A percentile compares a stretch with the other conserved stretches of the same genome.
Evolutionary conservation across 768 basidiomycete genomes (phyloP).

Genomic region (Pulveroboletus sp.): DNA sequence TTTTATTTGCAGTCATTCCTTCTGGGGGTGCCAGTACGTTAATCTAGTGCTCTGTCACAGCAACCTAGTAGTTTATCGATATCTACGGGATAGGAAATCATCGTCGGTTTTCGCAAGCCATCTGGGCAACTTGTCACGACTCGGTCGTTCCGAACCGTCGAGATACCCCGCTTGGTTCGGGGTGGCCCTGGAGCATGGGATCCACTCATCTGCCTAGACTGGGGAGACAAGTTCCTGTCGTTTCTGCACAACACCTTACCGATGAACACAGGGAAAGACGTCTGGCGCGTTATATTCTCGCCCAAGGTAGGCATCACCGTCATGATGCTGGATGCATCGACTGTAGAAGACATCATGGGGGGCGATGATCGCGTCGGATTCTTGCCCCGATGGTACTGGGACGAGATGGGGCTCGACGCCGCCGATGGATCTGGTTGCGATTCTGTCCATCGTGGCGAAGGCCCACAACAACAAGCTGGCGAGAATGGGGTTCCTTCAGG

Average conservation of each 20-base stretch:
- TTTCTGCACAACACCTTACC: conserved; percentile 43
- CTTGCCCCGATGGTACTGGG: conserved; percentile 67
- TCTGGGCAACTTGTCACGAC: conserved; percentile 61
- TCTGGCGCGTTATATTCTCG: conserved; percentile 69
- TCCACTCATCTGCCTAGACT: conserved; percentile 65
- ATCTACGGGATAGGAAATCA: conserved; percentile 53
- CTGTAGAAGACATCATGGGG: conserved; percentile 52
- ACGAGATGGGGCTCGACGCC: conserved; percentile 17
- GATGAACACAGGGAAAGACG: conserved; percentile 28
- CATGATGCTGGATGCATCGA: conserved; percentile 41
- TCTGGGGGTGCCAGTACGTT: conserved; percentile 79
- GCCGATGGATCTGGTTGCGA: conserved; percentile 2
- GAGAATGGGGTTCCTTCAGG: conserved; percentile 12
- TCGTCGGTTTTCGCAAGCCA: conserved; percentile 84
- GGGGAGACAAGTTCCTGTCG: conserved; percentile 60
- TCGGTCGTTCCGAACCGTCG: conserved; percentile 72
- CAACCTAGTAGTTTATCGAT: neutral
- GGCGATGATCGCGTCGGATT: conserved; percentile 79
- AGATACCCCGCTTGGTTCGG: conserved; percentile 73
- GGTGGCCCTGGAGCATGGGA: conserved; percentile 77
- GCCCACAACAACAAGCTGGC: conserved; percentile 1
- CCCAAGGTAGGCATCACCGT: conserved; percentile 58
- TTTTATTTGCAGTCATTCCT: conserved; percentile 91
- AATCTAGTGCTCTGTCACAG: neutral
- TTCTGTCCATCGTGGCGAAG: conserved; percentile 7